Evolutionary conservation across 2,329 filamentous ascomycete species (phyloP), one percentile per base, ranked within the genome.

Genomic region (Microdochium bolleyi): DNA sequence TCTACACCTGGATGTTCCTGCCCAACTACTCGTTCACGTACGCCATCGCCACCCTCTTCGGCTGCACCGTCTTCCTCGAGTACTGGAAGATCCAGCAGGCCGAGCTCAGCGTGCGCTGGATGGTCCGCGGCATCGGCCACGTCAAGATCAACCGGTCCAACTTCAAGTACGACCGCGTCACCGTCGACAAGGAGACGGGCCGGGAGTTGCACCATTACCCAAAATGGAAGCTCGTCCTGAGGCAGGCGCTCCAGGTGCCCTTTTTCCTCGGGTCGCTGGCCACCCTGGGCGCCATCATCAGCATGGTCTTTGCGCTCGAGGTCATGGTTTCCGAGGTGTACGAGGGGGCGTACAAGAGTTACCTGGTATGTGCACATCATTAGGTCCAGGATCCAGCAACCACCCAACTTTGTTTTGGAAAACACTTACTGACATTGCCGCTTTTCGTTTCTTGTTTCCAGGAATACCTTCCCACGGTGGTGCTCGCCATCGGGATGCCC

Each of bases 21-120:
- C 83, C 86, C 10, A 77, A 82, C 25, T 91, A 88, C 69, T 91
- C 88, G 0, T 75, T 85, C 14, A 67, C 83, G 19, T 91, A 89
- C 61, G 87, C 82, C 4, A 70, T 86, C 3, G 69, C 84, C 22
- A 87, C 82, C 53, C 80, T 82, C 27, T 67, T 89, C 7, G 89
- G 87, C 81, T 85, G 84, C 59, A 82, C 85, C 8, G 73, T 88
- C 3, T 91, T 91, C 57, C 78, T 89, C 13, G 88, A 92, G 62
- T 90, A 84, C 66, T 92, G 88, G 88, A 90, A 88, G 67, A 80
- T 89, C 49, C 82, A 85, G 56, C 85, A 92, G 63, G 71, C 78
- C 3, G 87, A 92, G 58, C 74, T 92, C 1, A 79, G 80, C 50
- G 77, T 90, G 21, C 79, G 87, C 48, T 92, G 88, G 88, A 78